Base-by-base conservation (phyloP, 129 eudicot genomes). In the Mikania micrantha region DNA sequence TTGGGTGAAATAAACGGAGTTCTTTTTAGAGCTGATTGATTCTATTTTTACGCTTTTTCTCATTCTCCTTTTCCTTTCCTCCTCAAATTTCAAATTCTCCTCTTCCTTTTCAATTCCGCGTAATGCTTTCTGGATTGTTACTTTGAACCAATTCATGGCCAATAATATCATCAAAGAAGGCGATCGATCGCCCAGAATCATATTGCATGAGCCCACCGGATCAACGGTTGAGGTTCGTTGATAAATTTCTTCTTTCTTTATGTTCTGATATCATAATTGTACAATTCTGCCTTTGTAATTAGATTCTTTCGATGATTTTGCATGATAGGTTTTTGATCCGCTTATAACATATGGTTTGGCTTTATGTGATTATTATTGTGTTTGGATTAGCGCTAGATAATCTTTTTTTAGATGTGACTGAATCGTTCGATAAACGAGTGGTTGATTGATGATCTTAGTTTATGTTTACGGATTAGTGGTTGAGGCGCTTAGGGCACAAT, bases 211-310 rank as follows among this genome's bases (percentile, higher is more conserved):
- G 67, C 96, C 87, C 21, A 83, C 80, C 70, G 96, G 96, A 82
- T 85, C 96, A 79, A 85, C 96, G 11, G 85, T 85, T 40, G 92
- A 88, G 96, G 96, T 88, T 58, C 40, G 45, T 66, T 8, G n/a
- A n/a, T n/a, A n/a, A 7, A 5, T 40, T 64, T 17, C 12, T n/a
- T 22, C 47, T 7, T 34, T 20, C 20, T 38, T 50, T 13, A 34
- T 32, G 2, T 32, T 16, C 5, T 25, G 11, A 5, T 24, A 22
- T 53, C 16, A 16, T 2, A 25, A 75, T 41, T 58, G 5, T 36
- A 34, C 39, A 25, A 75, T 41, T 58, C 5, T 36, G 44, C 39
- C 7, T 64, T 27, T 52, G 25, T 53, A 1, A 4, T 28, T 49
- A 28, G 25, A 50, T 35, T 45, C 4, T 2, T 36, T 35, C 38